Conservation (phyloP, 2,329 filamentous ascomycete species). For the Ophiostoma sp. region DNA sequence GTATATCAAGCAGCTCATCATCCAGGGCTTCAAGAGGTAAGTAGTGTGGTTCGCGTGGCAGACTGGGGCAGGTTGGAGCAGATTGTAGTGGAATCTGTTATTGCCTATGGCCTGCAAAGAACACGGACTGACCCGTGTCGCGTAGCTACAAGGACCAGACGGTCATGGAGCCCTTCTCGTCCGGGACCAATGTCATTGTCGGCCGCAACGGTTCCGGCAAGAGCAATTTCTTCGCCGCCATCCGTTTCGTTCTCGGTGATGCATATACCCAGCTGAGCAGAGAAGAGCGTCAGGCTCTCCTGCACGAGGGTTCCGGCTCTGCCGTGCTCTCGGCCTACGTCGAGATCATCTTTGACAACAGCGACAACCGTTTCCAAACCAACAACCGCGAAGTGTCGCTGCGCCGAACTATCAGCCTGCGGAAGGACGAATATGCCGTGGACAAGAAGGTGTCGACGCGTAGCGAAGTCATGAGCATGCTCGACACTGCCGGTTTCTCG, state of each 20-base stretch:
- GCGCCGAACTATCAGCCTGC: conserved; percentile 88
- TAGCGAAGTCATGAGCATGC: conserved; percentile 85
- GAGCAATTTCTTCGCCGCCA: conserved; percentile 99
- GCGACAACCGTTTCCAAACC: conserved; percentile 89
- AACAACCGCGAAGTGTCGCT: conserved; percentile 86
- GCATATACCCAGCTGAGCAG: conserved; percentile 93
- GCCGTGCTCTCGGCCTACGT: conserved; percentile 99
- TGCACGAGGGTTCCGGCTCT: conserved; percentile 97
- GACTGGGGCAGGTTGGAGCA: background rate
- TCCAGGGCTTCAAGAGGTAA: conserved; percentile 99
- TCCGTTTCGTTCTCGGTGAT: conserved; percentile 97
- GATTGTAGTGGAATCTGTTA: background rate
- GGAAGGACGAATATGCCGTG: conserved; percentile 97
- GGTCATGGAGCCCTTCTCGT: conserved; percentile 95
- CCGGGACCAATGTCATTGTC: conserved; percentile 96
- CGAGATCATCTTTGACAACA: conserved; percentile 98
- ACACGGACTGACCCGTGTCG: conserved; percentile 22
- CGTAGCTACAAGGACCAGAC: conserved; percentile 97
- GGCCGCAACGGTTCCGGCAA: conserved; percentile 98
- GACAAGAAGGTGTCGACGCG: conserved; percentile 91
- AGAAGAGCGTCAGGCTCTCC: conserved; percentile 88
- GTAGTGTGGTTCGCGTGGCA: background rate
- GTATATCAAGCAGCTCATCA: conserved; percentile 99
- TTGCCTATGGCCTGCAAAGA: background rate
- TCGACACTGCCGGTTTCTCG: conserved; percentile 95